Conservation (phyloP, 441 rosid genomes). For the Eutrema salsugineum region DNA sequence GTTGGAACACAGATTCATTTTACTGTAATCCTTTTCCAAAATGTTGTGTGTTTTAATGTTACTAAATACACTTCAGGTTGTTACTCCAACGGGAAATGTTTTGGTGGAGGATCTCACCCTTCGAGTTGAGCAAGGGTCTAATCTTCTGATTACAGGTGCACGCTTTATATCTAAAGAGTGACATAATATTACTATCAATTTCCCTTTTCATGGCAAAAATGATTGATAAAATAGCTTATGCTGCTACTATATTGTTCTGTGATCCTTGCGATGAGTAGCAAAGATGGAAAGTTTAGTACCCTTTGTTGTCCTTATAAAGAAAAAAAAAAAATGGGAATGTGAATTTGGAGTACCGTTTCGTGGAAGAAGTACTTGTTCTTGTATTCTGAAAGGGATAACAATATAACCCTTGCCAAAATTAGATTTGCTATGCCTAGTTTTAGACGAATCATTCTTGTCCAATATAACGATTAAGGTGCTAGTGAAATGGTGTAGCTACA, state of each 20-base stretch:
- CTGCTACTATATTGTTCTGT: background rate
- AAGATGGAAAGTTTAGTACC: background rate
- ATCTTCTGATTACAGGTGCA: conserved; percentile 96
- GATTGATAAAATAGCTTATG: background rate
- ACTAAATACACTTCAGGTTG: conserved; percentile 61
- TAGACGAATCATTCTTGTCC: background rate
- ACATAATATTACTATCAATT: background rate
- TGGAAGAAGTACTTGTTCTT: background rate
- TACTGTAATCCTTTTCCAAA: conserved; percentile 10
- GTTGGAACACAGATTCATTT: conserved; percentile 20
- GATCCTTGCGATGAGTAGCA: conserved; percentile 1
- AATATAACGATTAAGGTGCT: background rate
- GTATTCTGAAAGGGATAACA: background rate
- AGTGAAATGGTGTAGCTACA: background rate
- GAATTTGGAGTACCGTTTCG: background rate
- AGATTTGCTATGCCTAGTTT: conserved; percentile 12
- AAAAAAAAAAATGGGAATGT: background rate
- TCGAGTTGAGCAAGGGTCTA: conserved; percentile 90
- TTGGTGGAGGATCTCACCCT: conserved; percentile 93
- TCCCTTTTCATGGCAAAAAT: background rate
- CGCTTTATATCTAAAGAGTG: conserved; percentile 3
- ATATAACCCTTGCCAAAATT: background rate
- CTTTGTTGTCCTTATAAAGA: background rate
- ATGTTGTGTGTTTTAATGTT: conserved; percentile 26
- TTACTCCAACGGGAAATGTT: conserved; percentile 93